Evolutionary conservation across 192 early-diverging fungal genomes (phyloP).

Genomic region (Dissophora ornata): DNA sequence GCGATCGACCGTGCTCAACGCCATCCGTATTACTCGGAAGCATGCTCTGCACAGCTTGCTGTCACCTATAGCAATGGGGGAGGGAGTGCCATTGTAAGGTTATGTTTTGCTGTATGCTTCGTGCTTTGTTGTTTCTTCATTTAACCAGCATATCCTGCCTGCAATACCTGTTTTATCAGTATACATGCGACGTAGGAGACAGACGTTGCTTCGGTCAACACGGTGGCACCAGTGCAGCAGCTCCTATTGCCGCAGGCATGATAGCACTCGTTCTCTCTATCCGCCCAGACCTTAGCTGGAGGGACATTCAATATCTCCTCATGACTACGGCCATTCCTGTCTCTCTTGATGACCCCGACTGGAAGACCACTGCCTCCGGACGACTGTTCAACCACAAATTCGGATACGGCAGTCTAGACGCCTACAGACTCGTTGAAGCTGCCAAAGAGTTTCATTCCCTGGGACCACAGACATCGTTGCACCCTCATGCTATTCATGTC

Average conservation of each 20-base stretch:
- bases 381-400: slow-evolving; percentile 91
- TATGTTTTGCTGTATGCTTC: not conserved
- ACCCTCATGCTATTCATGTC: slow-evolving; percentile 53
- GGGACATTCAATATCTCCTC: slow-evolving; percentile 91
- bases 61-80: slow-evolving; percentile 91
- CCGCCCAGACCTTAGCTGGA: slow-evolving; percentile 95
- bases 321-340: slow-evolving; percentile 84
- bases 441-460: slow-evolving; percentile 77
- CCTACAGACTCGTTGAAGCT: slow-evolving; percentile 80
- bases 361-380: slow-evolving; percentile 75
- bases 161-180: too few species aligned
- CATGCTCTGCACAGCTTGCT: slow-evolving; percentile 88
- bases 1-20: slow-evolving; percentile 80
- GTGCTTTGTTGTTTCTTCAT: not conserved
- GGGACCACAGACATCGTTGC: slow-evolving; percentile 70
- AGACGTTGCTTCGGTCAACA: slow-evolving; percentile 80
- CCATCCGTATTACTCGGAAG: slow-evolving; percentile 90
- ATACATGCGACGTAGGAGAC: slow-evolving; percentile 87
- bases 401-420: slow-evolving; percentile 94
- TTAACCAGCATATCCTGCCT: too few species aligned
- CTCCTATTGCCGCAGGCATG: slow-evolving; percentile 91
- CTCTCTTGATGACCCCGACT: slow-evolving; percentile 74
- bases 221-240: slow-evolving; percentile 96
- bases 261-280: slow-evolving; percentile 86
- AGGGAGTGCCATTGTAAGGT: slow-evolving; percentile 77